These are phyloP conservation scores for Aureobasidium sp. DNA, from an alignment of 2,329 filamentous ascomycete genomes.

Conservation along the genomic window DNA sequence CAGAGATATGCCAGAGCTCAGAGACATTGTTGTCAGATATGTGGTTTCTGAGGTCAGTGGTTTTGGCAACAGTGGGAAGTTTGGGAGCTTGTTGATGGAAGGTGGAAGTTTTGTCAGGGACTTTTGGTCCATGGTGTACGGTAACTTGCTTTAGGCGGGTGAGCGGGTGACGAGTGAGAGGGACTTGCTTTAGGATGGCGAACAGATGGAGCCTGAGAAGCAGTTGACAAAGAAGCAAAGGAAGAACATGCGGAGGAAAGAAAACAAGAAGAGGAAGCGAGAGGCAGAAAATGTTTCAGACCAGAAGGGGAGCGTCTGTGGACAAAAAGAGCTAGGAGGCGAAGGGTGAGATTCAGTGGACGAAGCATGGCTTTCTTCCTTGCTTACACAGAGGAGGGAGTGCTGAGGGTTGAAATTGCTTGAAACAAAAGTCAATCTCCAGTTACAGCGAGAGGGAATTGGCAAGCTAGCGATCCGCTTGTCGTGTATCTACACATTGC, in stretches of 20 bases:
- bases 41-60: neutral
- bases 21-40: neutral
- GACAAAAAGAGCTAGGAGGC: neutral
- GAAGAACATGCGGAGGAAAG: neutral
- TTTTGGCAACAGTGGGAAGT: neutral
- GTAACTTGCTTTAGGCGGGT: neutral
- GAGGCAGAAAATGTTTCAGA: neutral
- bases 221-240: neutral
- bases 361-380: neutral
- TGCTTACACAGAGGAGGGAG: too few relatives aligned
- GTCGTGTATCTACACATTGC: too few relatives aligned
- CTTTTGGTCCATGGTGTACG: neutral
- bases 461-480: too few relatives aligned
- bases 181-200: too few relatives aligned
- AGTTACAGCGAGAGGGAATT: too few relatives aligned
- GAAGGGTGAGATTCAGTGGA: neutral
- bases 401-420: too few relatives aligned
- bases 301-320: neutral
- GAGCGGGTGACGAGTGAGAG: neutral
- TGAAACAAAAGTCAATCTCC: too few relatives aligned
- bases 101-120: constrained; percentile 3
- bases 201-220: neutral
- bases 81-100: neutral
- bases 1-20: neutral
- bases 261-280: neutral